phyloP scores from a whole-genome alignment of 2,329 filamentous ascomycete genomes.

The Claviceps humidiphila region DNA sequence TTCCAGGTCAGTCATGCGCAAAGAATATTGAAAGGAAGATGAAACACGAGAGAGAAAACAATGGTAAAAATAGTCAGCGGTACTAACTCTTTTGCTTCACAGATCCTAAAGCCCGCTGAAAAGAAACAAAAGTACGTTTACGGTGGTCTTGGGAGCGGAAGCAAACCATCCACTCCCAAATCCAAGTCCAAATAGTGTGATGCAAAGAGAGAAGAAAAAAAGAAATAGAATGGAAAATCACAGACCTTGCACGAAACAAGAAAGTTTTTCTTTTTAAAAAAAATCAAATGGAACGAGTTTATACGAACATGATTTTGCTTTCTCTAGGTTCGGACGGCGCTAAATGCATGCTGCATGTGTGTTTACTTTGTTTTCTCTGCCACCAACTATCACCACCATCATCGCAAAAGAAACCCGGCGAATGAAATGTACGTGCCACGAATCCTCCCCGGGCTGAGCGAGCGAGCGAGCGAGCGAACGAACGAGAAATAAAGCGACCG shows the following conservation, averaged over 20 bases:
- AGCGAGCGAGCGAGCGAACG: too few species aligned
- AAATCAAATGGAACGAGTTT: slow-evolving; percentile 11
- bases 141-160: slow-evolving; percentile 50
- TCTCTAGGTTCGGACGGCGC: slow-evolving; percentile 94
- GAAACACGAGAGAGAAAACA: neutral
- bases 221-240: neutral
- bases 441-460: too few species aligned
- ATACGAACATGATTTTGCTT: slow-evolving; percentile 51
- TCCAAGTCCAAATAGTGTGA: slow-evolving; percentile 11
- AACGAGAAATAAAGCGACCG: too few species aligned
- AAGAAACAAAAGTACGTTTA: slow-evolving; percentile 99
- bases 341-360: slow-evolving; percentile 33
- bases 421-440: too few species aligned
- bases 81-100: neutral
- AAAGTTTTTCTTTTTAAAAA: neutral
- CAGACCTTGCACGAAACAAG: too few species aligned
- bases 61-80: neutral
- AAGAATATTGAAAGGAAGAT: neutral
- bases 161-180: slow-evolving; percentile 14
- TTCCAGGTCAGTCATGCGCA: slow-evolving; percentile 61
- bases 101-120: slow-evolving; percentile 99
- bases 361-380: too few species aligned
- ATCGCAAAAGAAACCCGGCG: too few species aligned
- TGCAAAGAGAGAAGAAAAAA: neutral
- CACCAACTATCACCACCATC: too few species aligned